Conservation (phyloP, 106 monocot genomes). For the Allium sativum region DNA sequence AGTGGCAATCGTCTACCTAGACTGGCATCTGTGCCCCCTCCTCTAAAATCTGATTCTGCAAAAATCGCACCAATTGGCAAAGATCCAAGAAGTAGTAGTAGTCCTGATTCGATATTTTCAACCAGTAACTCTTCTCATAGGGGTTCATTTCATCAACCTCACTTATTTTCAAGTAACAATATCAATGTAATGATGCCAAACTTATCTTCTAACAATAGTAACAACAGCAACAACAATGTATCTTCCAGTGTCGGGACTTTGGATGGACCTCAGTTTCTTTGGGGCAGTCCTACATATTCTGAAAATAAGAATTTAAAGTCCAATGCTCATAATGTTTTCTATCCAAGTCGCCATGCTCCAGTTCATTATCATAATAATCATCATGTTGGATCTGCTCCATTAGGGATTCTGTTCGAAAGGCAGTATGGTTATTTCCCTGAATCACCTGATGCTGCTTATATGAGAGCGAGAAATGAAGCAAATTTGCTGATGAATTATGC, state of each 20-base stretch:
- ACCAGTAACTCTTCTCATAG: constrained; percentile 20
- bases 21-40: constrained; percentile 45
- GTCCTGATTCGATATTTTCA: constrained; percentile 14
- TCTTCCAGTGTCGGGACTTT: constrained; percentile 42
- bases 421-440: constrained; percentile 39
- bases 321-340: constrained; percentile 26
- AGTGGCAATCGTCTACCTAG: constrained; percentile 32
- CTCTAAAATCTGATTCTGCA: constrained; percentile 38
- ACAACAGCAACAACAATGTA: background rate
- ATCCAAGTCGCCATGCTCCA: constrained; percentile 31
- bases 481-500: constrained; percentile 28
- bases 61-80: constrained; percentile 74
- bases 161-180: constrained; percentile 39
- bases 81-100: constrained; percentile 20
- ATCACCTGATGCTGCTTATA: constrained; percentile 40
- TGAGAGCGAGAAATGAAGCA: constrained; percentile 42
- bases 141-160: constrained; percentile 12
- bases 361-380: constrained; percentile 18
- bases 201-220: constrained; percentile 23
- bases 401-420: constrained; percentile 50
- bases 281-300: constrained; percentile 44
- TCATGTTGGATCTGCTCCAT: constrained; percentile 72
- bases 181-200: constrained; percentile 21
- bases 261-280: constrained; percentile 61
- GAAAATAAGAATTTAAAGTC: constrained; percentile 33